Conservation (phyloP, 345 rosid species). For the Dimocarpus longan region DNA sequence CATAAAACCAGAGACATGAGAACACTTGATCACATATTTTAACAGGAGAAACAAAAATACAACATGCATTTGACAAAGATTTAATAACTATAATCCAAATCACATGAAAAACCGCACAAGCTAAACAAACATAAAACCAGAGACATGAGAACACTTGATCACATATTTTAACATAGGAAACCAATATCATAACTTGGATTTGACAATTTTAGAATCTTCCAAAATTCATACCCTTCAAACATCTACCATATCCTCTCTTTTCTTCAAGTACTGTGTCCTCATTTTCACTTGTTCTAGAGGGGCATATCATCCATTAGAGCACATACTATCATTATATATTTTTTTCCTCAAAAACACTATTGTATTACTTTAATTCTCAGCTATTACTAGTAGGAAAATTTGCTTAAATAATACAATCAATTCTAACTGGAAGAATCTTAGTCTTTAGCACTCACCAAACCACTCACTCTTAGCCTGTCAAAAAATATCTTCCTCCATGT, state of each 20-base stretch:
- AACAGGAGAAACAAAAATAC: neutral
- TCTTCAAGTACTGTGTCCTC: neutral
- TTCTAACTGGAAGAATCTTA: neutral
- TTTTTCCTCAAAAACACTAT: neutral
- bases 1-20: neutral
- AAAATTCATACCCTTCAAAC: constrained; percentile 1
- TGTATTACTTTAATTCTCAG: neutral
- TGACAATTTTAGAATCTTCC: neutral
- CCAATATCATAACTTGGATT: neutral
- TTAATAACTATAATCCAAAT: neutral
- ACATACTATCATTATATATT: neutral
- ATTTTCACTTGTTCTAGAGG: neutral
- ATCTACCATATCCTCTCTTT: neutral
- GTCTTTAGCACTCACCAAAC: neutral
- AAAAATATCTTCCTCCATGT: neutral
- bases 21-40: neutral
- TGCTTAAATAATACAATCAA: neutral
- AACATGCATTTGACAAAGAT: neutral
- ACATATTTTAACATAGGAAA: neutral
- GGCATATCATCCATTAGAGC: neutral
- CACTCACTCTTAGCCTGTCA: neutral
- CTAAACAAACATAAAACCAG: neutral
- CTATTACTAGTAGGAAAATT: neutral
- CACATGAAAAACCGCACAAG: neutral
- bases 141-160: neutral